A percentile compares a stretch with the other conserved stretches of the same genome.
Conservation (phyloP, 176 grass and related monocot species). For the Bolboschoenus planiculmis region DNA sequence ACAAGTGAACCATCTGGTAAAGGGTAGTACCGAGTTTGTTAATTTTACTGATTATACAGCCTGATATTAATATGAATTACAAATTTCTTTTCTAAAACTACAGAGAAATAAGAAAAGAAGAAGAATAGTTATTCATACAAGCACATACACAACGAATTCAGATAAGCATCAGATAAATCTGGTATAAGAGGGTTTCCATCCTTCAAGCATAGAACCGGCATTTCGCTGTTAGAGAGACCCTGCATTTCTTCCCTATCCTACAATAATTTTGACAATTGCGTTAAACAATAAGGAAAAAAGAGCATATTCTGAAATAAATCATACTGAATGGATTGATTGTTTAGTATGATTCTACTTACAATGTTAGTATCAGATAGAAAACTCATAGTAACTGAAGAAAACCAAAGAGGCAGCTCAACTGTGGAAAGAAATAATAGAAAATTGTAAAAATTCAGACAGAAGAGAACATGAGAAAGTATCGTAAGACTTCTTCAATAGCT, state of each 20-base stretch:
- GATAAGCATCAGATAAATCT: conserved; percentile 67
- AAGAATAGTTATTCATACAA: conserved; percentile 21
- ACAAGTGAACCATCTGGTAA: background rate
- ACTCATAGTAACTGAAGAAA: conserved; percentile 72
- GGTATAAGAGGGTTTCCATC: conserved; percentile 82
- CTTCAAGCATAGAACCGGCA: conserved; percentile 75
- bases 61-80: background rate
- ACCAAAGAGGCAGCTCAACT: conserved; percentile 68
- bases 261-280: conserved; percentile 33
- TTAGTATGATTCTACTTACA: conserved; percentile 37
- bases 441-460: background rate
- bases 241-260: conserved; percentile 58
- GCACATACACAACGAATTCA: conserved; percentile 68
- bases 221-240: conserved; percentile 45
- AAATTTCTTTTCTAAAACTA: background rate
- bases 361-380: conserved; percentile 52
- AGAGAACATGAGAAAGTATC: background rate
- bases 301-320: conserved; percentile 14
- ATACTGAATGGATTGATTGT: background rate
- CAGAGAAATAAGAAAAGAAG: conserved; percentile 12
- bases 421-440: conserved; percentile 15
- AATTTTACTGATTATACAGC: conserved; percentile 23
- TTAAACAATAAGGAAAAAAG: conserved; percentile 17
- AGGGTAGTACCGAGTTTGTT: background rate
- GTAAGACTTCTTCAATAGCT: background rate